Evolutionary conservation across 1,284 basidiomycete genomes (phyloP).

Genomic region (Moniliella sp.): DNA sequence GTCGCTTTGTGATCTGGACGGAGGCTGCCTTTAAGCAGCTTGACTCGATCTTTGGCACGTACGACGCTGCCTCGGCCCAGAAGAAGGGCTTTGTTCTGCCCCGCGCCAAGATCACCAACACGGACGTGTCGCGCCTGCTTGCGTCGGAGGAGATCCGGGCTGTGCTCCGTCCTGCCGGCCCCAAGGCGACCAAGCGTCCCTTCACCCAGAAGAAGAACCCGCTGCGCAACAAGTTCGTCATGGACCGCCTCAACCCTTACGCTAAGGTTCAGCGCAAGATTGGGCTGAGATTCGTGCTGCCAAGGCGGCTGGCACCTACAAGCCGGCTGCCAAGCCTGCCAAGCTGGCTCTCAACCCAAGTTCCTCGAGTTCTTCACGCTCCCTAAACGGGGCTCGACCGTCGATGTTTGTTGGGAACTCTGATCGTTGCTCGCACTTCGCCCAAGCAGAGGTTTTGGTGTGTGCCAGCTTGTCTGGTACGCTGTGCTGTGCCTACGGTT

Average conservation of each 20-base stretch:
- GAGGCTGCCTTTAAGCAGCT: constrained; percentile 77
- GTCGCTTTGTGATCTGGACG: constrained; percentile 98
- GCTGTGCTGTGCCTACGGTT: too few species aligned
- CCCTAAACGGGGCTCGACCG: too few species aligned
- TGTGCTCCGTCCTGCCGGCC: constrained; percentile 66
- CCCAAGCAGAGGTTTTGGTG: too few species aligned
- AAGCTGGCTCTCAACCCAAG: too few species aligned
- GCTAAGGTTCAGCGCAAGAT: too few species aligned
- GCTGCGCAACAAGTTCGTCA: constrained; percentile 64
- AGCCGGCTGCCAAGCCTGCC: too few species aligned
- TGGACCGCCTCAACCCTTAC: constrained; percentile 98
- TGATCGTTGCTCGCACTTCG: too few species aligned
- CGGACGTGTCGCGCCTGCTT: constrained; percentile 90
- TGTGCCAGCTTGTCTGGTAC: too few species aligned
- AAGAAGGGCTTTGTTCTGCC: constrained; percentile 52
- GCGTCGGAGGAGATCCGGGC: constrained; percentile 47
- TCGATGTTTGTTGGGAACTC: too few species aligned
- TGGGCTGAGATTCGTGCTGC: too few species aligned
- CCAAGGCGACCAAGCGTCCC: constrained; percentile 64
- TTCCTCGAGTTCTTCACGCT: too few species aligned
- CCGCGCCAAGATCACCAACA: constrained; percentile 76
- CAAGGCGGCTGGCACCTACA: too few species aligned
- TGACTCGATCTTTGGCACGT: constrained; percentile 83
- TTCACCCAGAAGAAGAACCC: constrained; percentile 99
- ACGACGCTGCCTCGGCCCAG: constrained; percentile 54